Base-by-base conservation (phyloP, 2,329 filamentous ascomycete genomes). In the Onygenales sp. region DNA sequence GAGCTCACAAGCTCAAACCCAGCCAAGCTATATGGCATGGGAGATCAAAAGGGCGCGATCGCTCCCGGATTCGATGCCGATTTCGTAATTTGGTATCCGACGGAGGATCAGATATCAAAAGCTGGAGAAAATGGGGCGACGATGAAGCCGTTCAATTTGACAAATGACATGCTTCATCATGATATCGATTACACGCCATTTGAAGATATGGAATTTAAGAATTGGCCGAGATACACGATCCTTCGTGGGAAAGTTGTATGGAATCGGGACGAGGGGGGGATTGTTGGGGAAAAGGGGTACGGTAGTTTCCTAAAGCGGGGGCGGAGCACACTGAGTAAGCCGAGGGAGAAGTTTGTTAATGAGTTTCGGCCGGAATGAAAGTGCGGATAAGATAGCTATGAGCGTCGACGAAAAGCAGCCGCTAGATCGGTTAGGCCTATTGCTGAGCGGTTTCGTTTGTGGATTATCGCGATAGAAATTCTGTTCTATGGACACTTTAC, bases 31-130 rank as follows among this genome's bases (percentile, higher is more conserved):
- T 82, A 82, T 59, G 79, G 79, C 0, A 59, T 82, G 10, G 74
- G 78, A 55, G 68, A 76, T 27, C 59, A 63, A 31, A 77, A 83
- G 66, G 76, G 79, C 9, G 67, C 71, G 37, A 55, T 77, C 58
- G 61, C 78, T 2, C 75, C 77, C 2, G 79, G 77, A 0, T 64
- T 75, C 32, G 79, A 83, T 63, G 79, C 79, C 0, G 80, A 83
- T 63, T 62, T 82, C 34, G 76, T 77, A 9, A 74, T 82, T n/a
- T 83, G 79, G 78, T 79, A 74, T 61, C 66, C 67, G 11, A 47
- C 54, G 0, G 27, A 43, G 4, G 52, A 58, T 57, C 58, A 58
- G 49, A 56, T 53, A 47, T 43, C 57, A 51, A 3, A 53, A 49
- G 2, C 42, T 49, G 37, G 49, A 47, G 42, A 40, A 52, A 58